phyloP scores from a whole-genome alignment of 23 red algal species.

The Gracilaria gracilis region DNA sequence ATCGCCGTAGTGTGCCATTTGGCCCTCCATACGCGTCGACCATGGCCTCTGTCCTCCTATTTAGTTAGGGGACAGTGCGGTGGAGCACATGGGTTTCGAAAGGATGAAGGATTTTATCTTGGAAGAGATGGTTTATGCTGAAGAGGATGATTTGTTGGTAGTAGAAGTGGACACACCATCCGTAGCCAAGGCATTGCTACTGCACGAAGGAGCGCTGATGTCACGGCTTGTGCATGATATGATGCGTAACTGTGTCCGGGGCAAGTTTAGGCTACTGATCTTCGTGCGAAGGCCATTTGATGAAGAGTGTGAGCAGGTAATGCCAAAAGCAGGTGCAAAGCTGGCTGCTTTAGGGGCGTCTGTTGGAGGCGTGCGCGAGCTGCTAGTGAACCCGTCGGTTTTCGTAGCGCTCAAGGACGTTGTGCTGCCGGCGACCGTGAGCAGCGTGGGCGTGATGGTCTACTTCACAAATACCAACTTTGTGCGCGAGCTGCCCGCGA shows the following conservation, averaged over 20 bases:
- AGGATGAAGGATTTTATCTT: no score
- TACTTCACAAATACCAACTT: neutral
- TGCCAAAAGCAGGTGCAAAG: neutral
- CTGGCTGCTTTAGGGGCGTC: neutral
- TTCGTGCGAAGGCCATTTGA: neutral
- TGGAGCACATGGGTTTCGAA: neutral
- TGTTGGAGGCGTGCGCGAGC: neutral
- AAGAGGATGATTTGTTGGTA: neutral
- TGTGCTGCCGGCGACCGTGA: neutral
- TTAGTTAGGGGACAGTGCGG: constrained; percentile 2
- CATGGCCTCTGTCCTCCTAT: no score
- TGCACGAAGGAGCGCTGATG: neutral
- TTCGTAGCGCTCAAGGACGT: neutral
- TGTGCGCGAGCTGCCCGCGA: neutral
- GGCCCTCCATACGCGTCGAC: constrained; percentile 4
- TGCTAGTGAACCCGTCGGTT: neutral
- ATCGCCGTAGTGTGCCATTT: neutral
- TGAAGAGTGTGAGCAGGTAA: no score
- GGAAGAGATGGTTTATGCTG: no score
- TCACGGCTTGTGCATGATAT: neutral
- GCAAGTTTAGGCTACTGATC: neutral
- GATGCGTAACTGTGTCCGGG: neutral
- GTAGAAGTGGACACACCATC: neutral
- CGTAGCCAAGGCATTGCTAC: neutral
- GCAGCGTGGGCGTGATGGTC: neutral